phyloP scores from a whole-genome alignment of 2,329 filamentous ascomycete species.

The Aspergillus hiratsukae region DNA sequence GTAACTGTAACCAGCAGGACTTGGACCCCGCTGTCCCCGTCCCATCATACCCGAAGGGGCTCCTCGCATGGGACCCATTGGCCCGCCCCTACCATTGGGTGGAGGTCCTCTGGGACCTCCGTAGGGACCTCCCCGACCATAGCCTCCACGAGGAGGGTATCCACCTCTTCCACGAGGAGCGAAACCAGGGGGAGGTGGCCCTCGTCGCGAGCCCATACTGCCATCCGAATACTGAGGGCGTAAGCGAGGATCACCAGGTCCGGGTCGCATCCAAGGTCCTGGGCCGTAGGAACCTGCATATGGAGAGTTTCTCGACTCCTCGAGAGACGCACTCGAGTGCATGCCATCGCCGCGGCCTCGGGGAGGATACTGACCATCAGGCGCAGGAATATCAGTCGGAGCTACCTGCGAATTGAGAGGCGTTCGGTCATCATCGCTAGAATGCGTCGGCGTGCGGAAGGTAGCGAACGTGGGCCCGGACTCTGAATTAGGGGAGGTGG shows the following conservation, averaged over 20 bases:
- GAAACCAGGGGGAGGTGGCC: conserved; percentile 40
- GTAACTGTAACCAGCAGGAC: conserved; percentile 53
- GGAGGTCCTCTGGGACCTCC: conserved; percentile 31
- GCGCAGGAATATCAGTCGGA: conserved; percentile 24
- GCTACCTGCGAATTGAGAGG: conserved; percentile 34
- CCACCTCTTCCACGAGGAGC: conserved; percentile 55
- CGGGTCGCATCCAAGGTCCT: conserved; percentile 33
- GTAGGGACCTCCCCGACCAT: conserved; percentile 40
- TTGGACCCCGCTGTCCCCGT: conserved; percentile 42
- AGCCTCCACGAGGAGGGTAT: conserved; percentile 45
- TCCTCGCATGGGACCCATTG: conserved; percentile 32
- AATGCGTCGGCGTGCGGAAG: conserved; percentile 30
- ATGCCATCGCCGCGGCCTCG: conserved; percentile 25
- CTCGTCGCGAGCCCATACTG: conserved; percentile 41
- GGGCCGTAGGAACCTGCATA: conserved; percentile 27
- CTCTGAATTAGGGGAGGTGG: conserved; percentile 51
- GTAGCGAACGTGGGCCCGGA: conserved; percentile 47
- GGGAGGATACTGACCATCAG: conserved; percentile 26
- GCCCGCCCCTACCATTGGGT: conserved; percentile 42
- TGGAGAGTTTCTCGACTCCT: conserved; percentile 40
- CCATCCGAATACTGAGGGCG: conserved; percentile 46
- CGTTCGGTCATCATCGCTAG: conserved; percentile 39
- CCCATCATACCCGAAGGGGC: conserved; percentile 41
- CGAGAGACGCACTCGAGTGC: conserved; percentile 29
- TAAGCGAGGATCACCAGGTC: conserved; percentile 41